Conservation (phyloP, 768 basidiomycete species). For the Kwoniella dendrophila region DNA sequence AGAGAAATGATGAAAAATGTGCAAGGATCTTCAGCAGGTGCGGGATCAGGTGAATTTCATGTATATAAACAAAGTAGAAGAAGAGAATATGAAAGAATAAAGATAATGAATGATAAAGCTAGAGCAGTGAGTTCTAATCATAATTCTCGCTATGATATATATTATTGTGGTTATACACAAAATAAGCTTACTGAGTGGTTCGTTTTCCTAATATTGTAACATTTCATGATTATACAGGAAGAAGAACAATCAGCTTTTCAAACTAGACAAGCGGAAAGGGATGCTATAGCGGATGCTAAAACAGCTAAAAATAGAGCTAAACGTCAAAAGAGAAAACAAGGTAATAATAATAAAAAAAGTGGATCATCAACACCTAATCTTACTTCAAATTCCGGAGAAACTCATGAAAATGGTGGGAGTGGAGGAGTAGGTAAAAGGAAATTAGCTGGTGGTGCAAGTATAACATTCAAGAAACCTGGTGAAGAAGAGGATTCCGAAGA, state of each 20-base stretch:
- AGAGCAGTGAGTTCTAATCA: conserved; percentile 64
- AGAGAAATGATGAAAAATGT: conserved; percentile 95
- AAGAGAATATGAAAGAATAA: conserved; percentile 92
- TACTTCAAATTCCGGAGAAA: conserved; percentile 24
- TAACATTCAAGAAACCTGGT: conserved; percentile 64
- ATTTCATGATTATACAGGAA: conserved; percentile 60
- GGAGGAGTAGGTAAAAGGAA: conserved; percentile 75
- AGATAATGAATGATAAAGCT: conserved; percentile 80
- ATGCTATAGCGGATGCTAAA: conserved; percentile 75
- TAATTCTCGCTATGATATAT: not conserved
- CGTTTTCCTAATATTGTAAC: not conserved
- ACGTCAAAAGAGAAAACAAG: conserved; percentile 87
- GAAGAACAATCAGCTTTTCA: conserved; percentile 72
- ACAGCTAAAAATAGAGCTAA: conserved; percentile 95
- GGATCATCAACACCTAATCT: conserved; percentile 2
- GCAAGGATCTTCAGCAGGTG: conserved; percentile 94
- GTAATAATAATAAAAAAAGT: conserved; percentile 57
- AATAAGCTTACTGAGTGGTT: not conserved
- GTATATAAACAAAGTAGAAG: conserved; percentile 95
- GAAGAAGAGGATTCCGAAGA: conserved; percentile 56
- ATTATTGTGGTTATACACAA: not conserved
- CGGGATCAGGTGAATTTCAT: conserved; percentile 96
- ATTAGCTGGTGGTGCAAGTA: conserved; percentile 65
- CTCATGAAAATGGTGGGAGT: conserved; percentile 27
- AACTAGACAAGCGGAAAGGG: conserved; percentile 69